These are phyloP conservation scores for Epichloe sibirici DNA, from an alignment of 2,329 filamentous ascomycete genomes.

Conservation along the genomic window DNA sequence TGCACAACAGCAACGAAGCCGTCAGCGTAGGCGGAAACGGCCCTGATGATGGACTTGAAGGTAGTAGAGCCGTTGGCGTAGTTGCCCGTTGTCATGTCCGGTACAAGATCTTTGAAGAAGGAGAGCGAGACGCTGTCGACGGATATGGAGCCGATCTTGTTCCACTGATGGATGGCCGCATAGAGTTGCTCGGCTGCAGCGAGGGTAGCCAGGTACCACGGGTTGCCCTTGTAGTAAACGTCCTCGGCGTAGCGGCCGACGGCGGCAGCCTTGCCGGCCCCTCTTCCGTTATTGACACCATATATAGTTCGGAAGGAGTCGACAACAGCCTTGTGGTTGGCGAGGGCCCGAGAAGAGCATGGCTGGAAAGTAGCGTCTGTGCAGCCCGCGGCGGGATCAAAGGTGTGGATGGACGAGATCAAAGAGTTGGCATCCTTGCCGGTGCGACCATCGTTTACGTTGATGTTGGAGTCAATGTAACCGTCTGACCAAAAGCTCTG, in stretches of 20 bases:
- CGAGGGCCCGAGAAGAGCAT: constrained; percentile 54
- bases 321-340: constrained; percentile 64
- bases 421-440: constrained; percentile 64
- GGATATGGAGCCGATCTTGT: constrained; percentile 46
- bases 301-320: constrained; percentile 67
- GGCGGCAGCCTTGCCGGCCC: constrained; percentile 45
- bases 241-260: constrained; percentile 63
- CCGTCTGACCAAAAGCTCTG: constrained; percentile 60
- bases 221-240: constrained; percentile 64
- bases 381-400: constrained; percentile 54
- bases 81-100: constrained; percentile 46
- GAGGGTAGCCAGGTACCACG: constrained; percentile 68
- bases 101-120: constrained; percentile 59
- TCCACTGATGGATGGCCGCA: constrained; percentile 62
- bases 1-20: constrained; percentile 48
- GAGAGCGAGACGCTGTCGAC: constrained; percentile 52
- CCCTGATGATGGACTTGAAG: constrained; percentile 44
- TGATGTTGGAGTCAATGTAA: constrained; percentile 60
- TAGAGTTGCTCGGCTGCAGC: constrained; percentile 74
- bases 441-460: constrained; percentile 45
- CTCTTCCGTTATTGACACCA: constrained; percentile 52
- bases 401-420: constrained; percentile 52
- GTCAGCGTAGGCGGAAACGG: constrained; percentile 46
- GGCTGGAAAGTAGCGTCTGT: constrained; percentile 66
- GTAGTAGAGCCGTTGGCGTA: constrained; percentile 37